phyloP scores from a whole-genome alignment of 495 filamentous ascomycete genomes.

The Aspergillus asperescens region DNA sequence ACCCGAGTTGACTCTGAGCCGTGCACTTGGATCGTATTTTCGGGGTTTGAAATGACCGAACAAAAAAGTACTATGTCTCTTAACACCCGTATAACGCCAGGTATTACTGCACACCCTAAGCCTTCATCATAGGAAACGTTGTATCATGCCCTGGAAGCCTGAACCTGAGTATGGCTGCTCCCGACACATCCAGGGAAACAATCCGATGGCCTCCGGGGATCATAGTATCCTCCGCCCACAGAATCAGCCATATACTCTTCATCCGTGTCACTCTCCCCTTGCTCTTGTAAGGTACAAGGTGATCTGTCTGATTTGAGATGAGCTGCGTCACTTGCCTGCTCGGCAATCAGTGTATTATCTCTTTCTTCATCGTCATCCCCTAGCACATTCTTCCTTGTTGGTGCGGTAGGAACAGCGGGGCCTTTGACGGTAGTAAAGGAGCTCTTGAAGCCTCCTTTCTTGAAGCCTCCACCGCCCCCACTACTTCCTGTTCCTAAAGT shows the following conservation, averaged over 20 bases:
- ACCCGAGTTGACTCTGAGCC: no score
- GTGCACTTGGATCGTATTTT: no score
- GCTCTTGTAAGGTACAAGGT: conserved; percentile 9
- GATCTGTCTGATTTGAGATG: conserved; percentile 44
- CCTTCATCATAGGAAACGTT: no score
- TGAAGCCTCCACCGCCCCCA: conserved; percentile 45
- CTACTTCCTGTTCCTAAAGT: conserved; percentile 4
- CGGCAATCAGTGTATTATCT: conserved; percentile 6
- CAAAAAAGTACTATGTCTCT: no score
- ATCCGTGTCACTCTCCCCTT: conserved; percentile 41
- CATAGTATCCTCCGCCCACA: conserved; percentile 42
- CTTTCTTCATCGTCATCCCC: conserved; percentile 40
- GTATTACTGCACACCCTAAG: no score
- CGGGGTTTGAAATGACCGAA: no score
- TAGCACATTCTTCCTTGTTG: conserved; percentile 41
- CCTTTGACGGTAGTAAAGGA: conserved; percentile 50
- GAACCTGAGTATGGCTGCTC: conserved; percentile 4
- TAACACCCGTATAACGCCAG: no score
- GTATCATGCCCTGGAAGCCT: neutral
- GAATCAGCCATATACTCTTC: conserved; percentile 40
- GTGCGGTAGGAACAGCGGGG: conserved; percentile 20
- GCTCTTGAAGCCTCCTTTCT: conserved; percentile 60
- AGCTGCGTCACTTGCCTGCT: neutral
- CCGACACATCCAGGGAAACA: conserved; percentile 42
- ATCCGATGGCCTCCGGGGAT: conserved; percentile 48